Base-by-base conservation (phyloP, 305 asterid species). In the Vinca major region DNA sequence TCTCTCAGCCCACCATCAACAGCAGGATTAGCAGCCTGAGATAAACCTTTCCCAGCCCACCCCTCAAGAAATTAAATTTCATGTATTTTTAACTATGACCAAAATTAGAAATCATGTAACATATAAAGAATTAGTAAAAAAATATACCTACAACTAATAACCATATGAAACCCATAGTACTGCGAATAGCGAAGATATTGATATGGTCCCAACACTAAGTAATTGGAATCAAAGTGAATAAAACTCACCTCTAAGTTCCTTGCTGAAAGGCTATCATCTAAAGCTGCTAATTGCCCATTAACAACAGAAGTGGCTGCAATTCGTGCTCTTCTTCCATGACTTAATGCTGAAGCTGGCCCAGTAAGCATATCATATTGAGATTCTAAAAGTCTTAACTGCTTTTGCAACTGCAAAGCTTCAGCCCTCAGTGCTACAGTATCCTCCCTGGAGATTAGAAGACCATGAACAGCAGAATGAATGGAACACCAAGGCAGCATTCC, bases 291-390 rank as follows among this genome's bases (percentile, higher is more conserved):
- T 71, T 90, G 96, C 61, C 96, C 96, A 71, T 84, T 93, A 70
- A 95, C 95, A 37, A 80, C 69, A 74, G 97, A 90, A n/a, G 97
- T 87, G 71, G 97, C 94, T 67, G 91, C 86, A 74, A 93, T 91
- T 66, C 99, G 87, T 68, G 97, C 91, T 73, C 97, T 81, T 90
- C 95, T 84, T 77, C 99, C 99, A 80, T 91, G 97, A 79, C 88
- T 89, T 75, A 93, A 83, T 72, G 92, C 69, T 71, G 96, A 91
- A 63, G 97, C 96, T 79, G 91, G 96, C 49, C 84, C 95, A 3
- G 95, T 84, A 68, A 93, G 96, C 90, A 87, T 86, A 73, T 90
- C 95, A 72, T 86, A 87, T 79, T 88, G 98, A 62, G 80, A 83
- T 73, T 88, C 95, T 79, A 90, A 79, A 73, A 84, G 82, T 63